Evolutionary conservation across 805 yeast species (phyloP).

Genomic region (Ogataea degrootiae): DNA sequence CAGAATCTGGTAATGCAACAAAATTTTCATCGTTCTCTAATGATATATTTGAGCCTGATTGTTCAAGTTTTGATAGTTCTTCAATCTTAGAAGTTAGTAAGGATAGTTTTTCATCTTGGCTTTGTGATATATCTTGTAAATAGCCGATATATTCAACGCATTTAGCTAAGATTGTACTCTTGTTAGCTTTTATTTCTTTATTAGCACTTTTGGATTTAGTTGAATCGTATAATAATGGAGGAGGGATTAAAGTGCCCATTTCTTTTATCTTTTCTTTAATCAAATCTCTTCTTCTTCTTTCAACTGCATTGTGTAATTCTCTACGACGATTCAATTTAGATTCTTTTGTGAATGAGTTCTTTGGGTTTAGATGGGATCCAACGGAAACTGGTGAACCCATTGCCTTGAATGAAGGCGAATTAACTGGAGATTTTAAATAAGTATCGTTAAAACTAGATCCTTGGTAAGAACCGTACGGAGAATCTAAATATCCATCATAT

Average conservation of each 20-base stretch:
- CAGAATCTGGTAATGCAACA: no score
- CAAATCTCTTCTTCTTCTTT: slow-evolving; percentile 83
- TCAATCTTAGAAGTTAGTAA: slow-evolving; percentile 37
- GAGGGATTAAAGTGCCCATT: slow-evolving; percentile 77
- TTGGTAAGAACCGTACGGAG: slow-evolving; percentile 32
- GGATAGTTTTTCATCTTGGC: slow-evolving; percentile 46
- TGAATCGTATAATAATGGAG: slow-evolving; percentile 48
- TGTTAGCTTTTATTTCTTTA: slow-evolving; percentile 75
- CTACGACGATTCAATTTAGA: slow-evolving; percentile 73
- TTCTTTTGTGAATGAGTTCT: slow-evolving; percentile 45
- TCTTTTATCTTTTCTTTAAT: slow-evolving; percentile 87
- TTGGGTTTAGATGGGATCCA: slow-evolving; percentile 31
- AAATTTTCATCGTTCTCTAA: not conserved
- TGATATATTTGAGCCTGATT: not conserved
- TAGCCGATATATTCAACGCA: slow-evolving; percentile 77
- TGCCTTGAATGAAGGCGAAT: slow-evolving; percentile 31
- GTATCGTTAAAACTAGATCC: slow-evolving; percentile 26
- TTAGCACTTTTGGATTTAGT: slow-evolving; percentile 25
- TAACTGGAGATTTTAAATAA: slow-evolving; percentile 30
- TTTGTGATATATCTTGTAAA: slow-evolving; percentile 53
- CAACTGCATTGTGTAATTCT: slow-evolving; percentile 93
- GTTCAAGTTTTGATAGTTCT: slow-evolving; percentile 8
- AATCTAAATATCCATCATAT: slow-evolving; percentile 30
- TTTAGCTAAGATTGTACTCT: slow-evolving; percentile 68
- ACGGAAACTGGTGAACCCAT: slow-evolving; percentile 31